phyloP scores from a whole-genome alignment of 2,329 filamentous ascomycete genomes.

The Nemania bipapillata region DNA sequence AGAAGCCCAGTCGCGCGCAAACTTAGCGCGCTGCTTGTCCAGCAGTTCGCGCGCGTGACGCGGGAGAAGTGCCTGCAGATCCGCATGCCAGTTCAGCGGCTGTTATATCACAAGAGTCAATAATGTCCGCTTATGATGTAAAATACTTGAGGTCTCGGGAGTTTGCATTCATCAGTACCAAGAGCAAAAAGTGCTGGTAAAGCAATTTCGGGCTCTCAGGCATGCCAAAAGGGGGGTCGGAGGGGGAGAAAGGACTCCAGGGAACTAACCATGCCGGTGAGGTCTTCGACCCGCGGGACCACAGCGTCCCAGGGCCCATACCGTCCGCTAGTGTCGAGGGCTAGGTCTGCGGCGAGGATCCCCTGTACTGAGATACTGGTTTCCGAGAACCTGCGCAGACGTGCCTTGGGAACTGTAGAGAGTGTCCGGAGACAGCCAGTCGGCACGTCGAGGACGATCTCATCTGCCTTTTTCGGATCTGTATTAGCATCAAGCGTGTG shows the following conservation, averaged over 20 bases:
- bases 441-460: constrained; percentile 73
- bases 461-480: constrained; percentile 59
- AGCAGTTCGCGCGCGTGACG: constrained; percentile 59
- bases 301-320: constrained; percentile 71
- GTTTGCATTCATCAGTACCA: too few relatives aligned
- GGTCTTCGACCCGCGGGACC: constrained; percentile 71
- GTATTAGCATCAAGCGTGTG: neutral
- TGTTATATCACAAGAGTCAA: too few relatives aligned
- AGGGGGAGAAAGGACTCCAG: too few relatives aligned
- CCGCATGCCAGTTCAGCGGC: constrained; percentile 62
- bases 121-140: too few relatives aligned
- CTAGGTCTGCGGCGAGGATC: constrained; percentile 75
- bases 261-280: constrained; percentile 62
- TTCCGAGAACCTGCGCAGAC: constrained; percentile 63
- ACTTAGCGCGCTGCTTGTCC: constrained; percentile 64
- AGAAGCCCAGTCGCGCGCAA: constrained; percentile 61
- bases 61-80: constrained; percentile 62
- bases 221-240: too few relatives aligned
- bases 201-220: too few relatives aligned
- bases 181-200: too few relatives aligned
- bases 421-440: constrained; percentile 71
- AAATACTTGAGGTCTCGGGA: too few relatives aligned
- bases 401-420: constrained; percentile 65
- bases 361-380: constrained; percentile 71
- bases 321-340: constrained; percentile 61